Evolutionary conservation across 2,329 filamentous ascomycete species (phyloP).

Genomic region (Colletotrichum sp.): DNA sequence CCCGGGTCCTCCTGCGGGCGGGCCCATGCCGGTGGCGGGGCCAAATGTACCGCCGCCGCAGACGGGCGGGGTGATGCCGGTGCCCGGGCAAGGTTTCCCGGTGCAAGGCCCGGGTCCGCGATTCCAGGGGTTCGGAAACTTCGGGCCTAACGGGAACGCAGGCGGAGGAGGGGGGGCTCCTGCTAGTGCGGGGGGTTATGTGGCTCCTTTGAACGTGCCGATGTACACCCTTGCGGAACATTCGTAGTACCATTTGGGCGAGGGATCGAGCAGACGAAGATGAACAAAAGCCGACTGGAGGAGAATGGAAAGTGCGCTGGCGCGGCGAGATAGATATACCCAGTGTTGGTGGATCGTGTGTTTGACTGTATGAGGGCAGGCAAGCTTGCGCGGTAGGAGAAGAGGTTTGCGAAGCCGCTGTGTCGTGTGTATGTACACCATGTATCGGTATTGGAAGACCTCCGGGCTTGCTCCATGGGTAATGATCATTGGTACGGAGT

Average conservation of each 20-base stretch:
- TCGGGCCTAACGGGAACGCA: neutral
- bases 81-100: neutral
- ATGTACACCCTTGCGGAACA: slow-evolving; percentile 17
- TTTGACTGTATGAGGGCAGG: neutral
- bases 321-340: neutral
- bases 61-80: neutral
- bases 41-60: neutral
- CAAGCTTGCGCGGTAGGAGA: neutral
- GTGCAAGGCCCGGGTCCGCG: neutral
- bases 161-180: neutral
- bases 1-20: neutral
- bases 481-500: neutral
- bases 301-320: neutral
- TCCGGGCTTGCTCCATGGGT: neutral
- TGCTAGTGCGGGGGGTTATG: neutral
- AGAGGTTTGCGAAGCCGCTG: neutral
- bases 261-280: neutral
- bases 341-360: neutral
- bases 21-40: neutral
- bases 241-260: neutral
- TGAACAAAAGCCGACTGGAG: neutral
- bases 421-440: neutral
- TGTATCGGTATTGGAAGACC: neutral
- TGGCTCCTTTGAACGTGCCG: slow-evolving; percentile 3
- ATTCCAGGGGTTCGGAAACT: neutral